Base-by-base conservation (phyloP, 768 basidiomycete genomes). In the Kwoniella sp. region DNA sequence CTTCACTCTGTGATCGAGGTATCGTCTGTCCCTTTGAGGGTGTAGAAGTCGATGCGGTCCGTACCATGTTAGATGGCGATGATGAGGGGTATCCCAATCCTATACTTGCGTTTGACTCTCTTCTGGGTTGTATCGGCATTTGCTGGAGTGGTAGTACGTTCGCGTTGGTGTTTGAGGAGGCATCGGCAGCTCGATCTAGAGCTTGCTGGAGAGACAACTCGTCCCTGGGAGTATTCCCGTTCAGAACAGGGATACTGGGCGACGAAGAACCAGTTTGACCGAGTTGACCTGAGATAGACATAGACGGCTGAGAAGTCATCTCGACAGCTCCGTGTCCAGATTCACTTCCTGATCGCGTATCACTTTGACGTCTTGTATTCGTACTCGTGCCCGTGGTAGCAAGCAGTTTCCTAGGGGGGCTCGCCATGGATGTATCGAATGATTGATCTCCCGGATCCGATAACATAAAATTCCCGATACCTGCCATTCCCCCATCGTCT, bases 391-490 rank as follows among this genome's bases (percentile, higher is more conserved):
- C 3, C 7, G 3, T 9, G 8, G 17, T 3, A 44, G 40, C 10
- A 3, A 9, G 40, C 17, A 6, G 33, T 33, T 19, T 52, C 27
- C 60, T 63, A 5, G 60, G 60, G 2, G 65, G 60, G 47, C 65
- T 62, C 40, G 33, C 33, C 27, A 55, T 21, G 7, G 64, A 55
- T 12, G 25, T 54, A 48, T 65, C 55, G 33, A 61, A 58, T 13
- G 53, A 64, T 17, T 60, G 61, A 60, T 64, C 65, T 3, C 60
- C 63, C 13, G 46, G 13, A 33, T 58, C 55, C 24, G 60, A 26
- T 7, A 72, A 37, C 71, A 73, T 73, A 17, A 76, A 56, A 48
- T 69, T 65, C 12, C 74, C 75, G 21, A 77, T 74, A 37, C 68
- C 71, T 1, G 50, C 44, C 21, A 61, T 63, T 1, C 57, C 69